A percentile compares a stretch with the other conserved stretches of the same genome.
phyloP scores from a whole-genome alignment of 441 rosid species.

The Raphanus hybrid region DNA sequence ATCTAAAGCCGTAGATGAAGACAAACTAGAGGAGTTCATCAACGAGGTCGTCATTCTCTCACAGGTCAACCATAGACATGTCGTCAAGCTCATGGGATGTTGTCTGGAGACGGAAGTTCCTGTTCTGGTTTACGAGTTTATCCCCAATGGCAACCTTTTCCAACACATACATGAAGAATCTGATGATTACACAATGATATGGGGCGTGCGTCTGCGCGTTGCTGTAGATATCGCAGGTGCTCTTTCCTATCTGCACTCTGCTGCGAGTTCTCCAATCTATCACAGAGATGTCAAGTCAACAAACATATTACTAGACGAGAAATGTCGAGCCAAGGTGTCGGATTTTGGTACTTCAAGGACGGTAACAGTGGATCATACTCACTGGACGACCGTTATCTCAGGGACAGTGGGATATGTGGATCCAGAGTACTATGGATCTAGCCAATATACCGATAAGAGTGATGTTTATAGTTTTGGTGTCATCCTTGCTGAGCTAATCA shows the following conservation, averaged over 20 bases:
- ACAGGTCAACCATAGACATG: constrained; percentile 36
- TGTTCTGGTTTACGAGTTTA: constrained; percentile 67
- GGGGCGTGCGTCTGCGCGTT: constrained; percentile 4
- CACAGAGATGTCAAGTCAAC: constrained; percentile 5
- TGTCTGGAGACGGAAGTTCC: constrained; percentile 74
- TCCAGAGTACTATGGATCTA: constrained; percentile 7
- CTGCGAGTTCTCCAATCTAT: constrained; percentile 3
- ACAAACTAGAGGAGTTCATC: constrained; percentile 54
- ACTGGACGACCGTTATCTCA: constrained; percentile 1
- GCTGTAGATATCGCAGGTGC: constrained; percentile 1
- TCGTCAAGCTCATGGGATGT: constrained; percentile 71
- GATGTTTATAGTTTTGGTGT: constrained; percentile 3
- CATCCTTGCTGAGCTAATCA: background rate
- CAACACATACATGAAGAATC: background rate
- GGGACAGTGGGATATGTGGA: background rate
- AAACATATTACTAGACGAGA: background rate
- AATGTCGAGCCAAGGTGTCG: background rate
- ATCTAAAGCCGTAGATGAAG: constrained; percentile 72
- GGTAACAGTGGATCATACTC: constrained; percentile 7
- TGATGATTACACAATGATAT: constrained; percentile 9
- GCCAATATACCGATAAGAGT: background rate
- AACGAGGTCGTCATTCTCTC: constrained; percentile 48
- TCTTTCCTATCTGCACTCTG: constrained; percentile 1
- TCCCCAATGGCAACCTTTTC: constrained; percentile 39
- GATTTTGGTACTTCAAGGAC: constrained; percentile 6